phyloP scores from a whole-genome alignment of 2,329 filamentous ascomycete species.

The Fusarium dimerum region DNA sequence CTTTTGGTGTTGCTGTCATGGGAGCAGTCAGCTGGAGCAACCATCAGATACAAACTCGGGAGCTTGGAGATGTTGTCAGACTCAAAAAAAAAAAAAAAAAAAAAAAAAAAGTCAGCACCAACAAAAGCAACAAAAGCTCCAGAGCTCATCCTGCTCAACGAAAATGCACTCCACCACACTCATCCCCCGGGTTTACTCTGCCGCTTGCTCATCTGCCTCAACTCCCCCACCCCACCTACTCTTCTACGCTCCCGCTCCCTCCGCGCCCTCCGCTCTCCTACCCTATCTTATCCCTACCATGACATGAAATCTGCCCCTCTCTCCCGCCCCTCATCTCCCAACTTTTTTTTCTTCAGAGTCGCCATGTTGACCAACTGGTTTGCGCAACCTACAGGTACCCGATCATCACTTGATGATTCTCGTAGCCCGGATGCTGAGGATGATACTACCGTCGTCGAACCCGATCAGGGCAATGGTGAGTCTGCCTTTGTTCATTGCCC shows the following conservation, averaged over 20 bases:
- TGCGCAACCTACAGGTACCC: constrained; percentile 43
- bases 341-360: constrained; percentile 16
- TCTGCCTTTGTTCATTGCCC: constrained; percentile 8
- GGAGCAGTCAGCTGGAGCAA: background rate
- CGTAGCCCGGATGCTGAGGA: constrained; percentile 51
- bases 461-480: constrained; percentile 89
- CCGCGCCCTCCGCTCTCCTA: constrained; percentile 17
- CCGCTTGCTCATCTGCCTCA: constrained; percentile 4
- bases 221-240: background rate
- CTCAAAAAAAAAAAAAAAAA: too few species aligned
- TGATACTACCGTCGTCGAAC: constrained; percentile 82
- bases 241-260: constrained; percentile 19
- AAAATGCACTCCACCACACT: constrained; percentile 14
- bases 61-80: background rate
- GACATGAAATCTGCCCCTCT: constrained; percentile 11
- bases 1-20: background rate
- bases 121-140: constrained; percentile 6
- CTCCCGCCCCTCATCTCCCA: constrained; percentile 19
- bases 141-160: constrained; percentile 1
- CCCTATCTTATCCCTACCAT: too few species aligned
- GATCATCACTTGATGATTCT: constrained; percentile 59
- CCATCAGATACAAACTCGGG: background rate
- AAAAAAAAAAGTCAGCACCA: constrained; percentile 10
- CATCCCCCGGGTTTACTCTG: constrained; percentile 17
- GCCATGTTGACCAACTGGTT: constrained; percentile 47